Conservation (phyloP, 495 filamentous ascomycete species). For the Bombardia bombarda region DNA sequence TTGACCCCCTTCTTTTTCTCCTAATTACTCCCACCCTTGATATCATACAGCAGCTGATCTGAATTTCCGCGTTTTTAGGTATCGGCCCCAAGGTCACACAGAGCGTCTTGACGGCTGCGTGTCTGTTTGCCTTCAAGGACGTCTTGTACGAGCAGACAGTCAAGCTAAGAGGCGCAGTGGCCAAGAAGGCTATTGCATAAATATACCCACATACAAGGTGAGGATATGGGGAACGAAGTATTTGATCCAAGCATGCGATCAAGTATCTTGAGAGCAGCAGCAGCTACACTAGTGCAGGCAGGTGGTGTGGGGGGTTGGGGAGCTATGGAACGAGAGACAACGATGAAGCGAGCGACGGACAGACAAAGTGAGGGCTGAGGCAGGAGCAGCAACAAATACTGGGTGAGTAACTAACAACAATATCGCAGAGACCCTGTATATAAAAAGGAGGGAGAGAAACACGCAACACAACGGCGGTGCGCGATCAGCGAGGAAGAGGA, state of each 20-base stretch:
- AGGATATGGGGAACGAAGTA: neutral
- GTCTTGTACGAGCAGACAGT: constrained; percentile 52
- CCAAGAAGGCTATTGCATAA: constrained; percentile 33
- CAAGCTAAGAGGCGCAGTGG: constrained; percentile 31
- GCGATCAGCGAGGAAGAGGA: too few relatives aligned
- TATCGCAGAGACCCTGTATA: too few relatives aligned
- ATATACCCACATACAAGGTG: neutral
- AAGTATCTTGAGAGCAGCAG: too few relatives aligned
- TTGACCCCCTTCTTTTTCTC: neutral
- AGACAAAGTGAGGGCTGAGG: too few relatives aligned
- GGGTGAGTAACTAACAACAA: too few relatives aligned
- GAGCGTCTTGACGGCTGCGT: constrained; percentile 91
- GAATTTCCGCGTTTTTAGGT: constrained; percentile 36
- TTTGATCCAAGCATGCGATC: too few relatives aligned
- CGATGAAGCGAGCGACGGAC: too few relatives aligned
- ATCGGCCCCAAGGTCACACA: constrained; percentile 95
- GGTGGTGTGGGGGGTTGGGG: neutral
- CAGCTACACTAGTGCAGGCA: too few relatives aligned
- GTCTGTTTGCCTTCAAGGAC: constrained; percentile 98
- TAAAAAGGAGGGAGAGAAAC: too few relatives aligned
- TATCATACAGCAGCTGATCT: constrained; percentile 8
- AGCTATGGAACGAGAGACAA: too few relatives aligned
- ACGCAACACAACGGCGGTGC: too few relatives aligned
- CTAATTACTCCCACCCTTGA: neutral
- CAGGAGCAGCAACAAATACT: too few relatives aligned